These are phyloP conservation scores for Trapa incisa DNA, from an alignment of 345 rosid genomes.

Conservation along the genomic window DNA sequence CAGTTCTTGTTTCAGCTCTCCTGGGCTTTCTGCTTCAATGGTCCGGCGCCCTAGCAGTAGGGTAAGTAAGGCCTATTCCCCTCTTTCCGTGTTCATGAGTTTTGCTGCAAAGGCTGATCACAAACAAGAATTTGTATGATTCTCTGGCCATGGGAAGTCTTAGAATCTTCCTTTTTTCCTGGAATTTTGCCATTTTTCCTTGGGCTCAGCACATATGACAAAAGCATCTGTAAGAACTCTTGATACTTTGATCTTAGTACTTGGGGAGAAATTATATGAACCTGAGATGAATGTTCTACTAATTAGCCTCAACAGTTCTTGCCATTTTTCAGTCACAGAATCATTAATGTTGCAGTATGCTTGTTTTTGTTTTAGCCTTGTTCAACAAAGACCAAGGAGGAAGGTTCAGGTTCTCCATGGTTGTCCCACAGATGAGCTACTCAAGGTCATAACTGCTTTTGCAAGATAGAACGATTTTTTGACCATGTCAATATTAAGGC, in stretches of 20 bases:
- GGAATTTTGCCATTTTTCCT: too few relatives aligned
- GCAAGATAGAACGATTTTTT: not conserved
- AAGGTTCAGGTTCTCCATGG: constrained; percentile 69
- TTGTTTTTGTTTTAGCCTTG: constrained; percentile 40
- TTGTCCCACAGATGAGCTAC: constrained; percentile 21
- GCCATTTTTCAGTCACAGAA: not conserved
- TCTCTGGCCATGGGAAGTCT: too few relatives aligned
- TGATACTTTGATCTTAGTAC: too few relatives aligned
- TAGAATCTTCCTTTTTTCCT: too few relatives aligned
- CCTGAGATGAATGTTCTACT: not conserved
- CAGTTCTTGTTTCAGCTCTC: constrained; percentile 61
- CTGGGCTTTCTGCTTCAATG: constrained; percentile 90
- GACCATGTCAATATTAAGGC: not conserved
- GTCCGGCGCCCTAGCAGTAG: constrained; percentile 95
- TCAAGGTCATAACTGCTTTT: constrained; percentile 41
- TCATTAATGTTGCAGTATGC: not conserved
- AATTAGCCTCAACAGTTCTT: constrained; percentile 2
- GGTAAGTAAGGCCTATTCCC: constrained; percentile 28
- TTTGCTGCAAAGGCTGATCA: not conserved
- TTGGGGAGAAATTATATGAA: too few relatives aligned
- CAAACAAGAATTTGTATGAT: too few relatives aligned
- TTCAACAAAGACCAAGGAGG: constrained; percentile 69
- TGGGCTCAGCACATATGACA: too few relatives aligned
- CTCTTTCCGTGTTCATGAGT: not conserved
- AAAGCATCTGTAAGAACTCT: too few relatives aligned